These are phyloP conservation scores for Deinandra increscens DNA, from an alignment of 129 eudicot species.

Conservation along the genomic window DNA sequence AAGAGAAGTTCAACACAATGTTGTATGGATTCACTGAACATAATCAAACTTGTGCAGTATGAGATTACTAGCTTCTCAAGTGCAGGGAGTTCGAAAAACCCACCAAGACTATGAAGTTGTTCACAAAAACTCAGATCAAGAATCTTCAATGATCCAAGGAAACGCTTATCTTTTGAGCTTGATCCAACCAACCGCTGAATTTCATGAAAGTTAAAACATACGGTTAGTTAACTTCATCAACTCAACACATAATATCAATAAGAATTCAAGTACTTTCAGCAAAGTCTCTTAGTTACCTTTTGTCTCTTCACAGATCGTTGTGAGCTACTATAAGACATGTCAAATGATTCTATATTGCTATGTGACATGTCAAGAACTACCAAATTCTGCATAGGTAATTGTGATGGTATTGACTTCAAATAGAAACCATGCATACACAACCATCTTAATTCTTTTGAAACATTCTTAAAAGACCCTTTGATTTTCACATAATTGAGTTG, in stretches of 20 bases:
- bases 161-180: neutral
- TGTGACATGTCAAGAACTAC: too few species aligned
- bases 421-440: too few species aligned
- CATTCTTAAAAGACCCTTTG: too few species aligned
- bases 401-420: too few species aligned
- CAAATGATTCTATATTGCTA: too few species aligned
- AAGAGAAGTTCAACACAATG: neutral
- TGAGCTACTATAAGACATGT: too few species aligned
- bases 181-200: slow-evolving; percentile 1
- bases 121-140: slow-evolving; percentile 41
- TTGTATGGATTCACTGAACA: slow-evolving; percentile 28
- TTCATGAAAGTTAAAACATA: neutral
- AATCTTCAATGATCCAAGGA: slow-evolving; percentile 26
- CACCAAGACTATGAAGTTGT: too few species aligned
- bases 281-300: too few species aligned
- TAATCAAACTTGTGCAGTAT: slow-evolving; percentile 10
- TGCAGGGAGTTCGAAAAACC: slow-evolving; percentile 23
- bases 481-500: too few species aligned
- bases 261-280: too few species aligned
- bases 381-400: too few species aligned
- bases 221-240: neutral
- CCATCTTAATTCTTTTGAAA: too few species aligned
- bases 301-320: neutral
- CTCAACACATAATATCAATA: neutral
- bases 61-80: slow-evolving; percentile 24